These are phyloP conservation scores for Cladochytrium replicatum DNA, from an alignment of 192 early-diverging fungal genomes.

Conservation along the genomic window DNA sequence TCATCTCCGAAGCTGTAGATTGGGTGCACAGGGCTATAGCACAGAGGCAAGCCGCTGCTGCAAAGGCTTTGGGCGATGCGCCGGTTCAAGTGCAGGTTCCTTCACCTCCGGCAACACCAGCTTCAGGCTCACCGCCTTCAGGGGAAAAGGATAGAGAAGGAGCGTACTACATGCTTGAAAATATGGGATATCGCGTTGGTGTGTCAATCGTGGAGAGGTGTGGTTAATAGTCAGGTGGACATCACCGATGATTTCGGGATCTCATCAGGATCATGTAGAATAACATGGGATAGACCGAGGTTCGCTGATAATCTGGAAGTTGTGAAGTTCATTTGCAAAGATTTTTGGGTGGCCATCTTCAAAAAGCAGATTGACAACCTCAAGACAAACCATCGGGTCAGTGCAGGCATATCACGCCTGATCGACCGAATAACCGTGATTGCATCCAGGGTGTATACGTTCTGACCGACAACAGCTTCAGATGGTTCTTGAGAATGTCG, in stretches of 20 bases:
- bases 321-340: conserved; percentile 98
- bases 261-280: no score
- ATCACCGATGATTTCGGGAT: no score
- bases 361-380: conserved; percentile 98
- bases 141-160: conserved; percentile 78
- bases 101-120: conserved; percentile 28
- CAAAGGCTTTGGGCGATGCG: no score
- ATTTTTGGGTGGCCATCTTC: conserved; percentile 90
- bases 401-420: conserved; percentile 2
- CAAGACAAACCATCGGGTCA: conserved; percentile 93
- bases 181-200: conserved; percentile 83
- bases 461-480: conserved; percentile 93
- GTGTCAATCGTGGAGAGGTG: conserved; percentile 77
- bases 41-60: no score
- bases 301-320: conserved; percentile 91
- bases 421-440: not conserved
- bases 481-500: conserved; percentile 91
- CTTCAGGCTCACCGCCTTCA: no score
- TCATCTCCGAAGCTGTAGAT: conserved; percentile 69
- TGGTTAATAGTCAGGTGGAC: no score
- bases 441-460: conserved; percentile 97
- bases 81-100: no score
- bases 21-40: no score
- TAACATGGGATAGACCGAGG: conserved; percentile 75
- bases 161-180: conserved; percentile 84